These are phyloP conservation scores for Kodamaea nitidulidarum DNA, from an alignment of 805 yeast genomes.

Conservation along the genomic window DNA sequence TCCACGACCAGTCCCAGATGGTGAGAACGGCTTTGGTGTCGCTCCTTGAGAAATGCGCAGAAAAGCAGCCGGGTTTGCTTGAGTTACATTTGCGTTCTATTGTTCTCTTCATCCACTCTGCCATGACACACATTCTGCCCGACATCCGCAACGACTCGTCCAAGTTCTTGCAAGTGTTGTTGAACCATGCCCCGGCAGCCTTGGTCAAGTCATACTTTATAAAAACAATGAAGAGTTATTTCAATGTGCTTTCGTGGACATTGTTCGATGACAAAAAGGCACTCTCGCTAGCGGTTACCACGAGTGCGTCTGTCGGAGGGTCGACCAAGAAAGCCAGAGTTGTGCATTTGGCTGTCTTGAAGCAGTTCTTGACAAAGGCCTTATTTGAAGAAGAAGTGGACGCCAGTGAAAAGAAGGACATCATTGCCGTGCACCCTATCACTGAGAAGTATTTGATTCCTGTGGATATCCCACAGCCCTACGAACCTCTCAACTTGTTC, in stretches of 20 bases:
- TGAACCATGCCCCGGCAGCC: slow-evolving; percentile 52
- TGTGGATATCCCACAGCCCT: slow-evolving; percentile 53
- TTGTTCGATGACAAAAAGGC: slow-evolving; percentile 36
- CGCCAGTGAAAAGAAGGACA: slow-evolving; percentile 15
- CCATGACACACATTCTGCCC: slow-evolving; percentile 88
- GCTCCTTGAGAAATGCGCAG: slow-evolving; percentile 46
- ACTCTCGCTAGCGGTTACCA: slow-evolving; percentile 31
- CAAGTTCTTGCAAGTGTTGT: slow-evolving; percentile 55
- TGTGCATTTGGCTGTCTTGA: slow-evolving; percentile 41
- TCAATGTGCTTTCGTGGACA: slow-evolving; percentile 75
- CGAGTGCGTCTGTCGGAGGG: slow-evolving; percentile 31
- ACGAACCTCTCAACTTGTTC: slow-evolving; percentile 57
- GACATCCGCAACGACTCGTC: slow-evolving; percentile 74
- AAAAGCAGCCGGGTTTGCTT: slow-evolving; percentile 50
- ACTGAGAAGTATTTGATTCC: slow-evolving; percentile 54
- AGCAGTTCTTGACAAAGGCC: slow-evolving; percentile 43
- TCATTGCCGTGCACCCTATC: slow-evolving; percentile 39
- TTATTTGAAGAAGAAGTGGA: slow-evolving; percentile 22
- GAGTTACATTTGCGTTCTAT: slow-evolving; percentile 56
- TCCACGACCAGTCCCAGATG: slow-evolving; percentile 59
- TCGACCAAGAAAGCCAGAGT: slow-evolving; percentile 34
- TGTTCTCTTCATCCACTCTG: slow-evolving; percentile 76
- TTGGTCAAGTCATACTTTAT: slow-evolving; percentile 62
- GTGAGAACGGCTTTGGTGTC: slow-evolving; percentile 59
- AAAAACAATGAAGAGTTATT: slow-evolving; percentile 62